These are phyloP conservation scores for Suillus bovinus DNA, from an alignment of 768 basidiomycete genomes.

Conservation along the genomic window DNA sequence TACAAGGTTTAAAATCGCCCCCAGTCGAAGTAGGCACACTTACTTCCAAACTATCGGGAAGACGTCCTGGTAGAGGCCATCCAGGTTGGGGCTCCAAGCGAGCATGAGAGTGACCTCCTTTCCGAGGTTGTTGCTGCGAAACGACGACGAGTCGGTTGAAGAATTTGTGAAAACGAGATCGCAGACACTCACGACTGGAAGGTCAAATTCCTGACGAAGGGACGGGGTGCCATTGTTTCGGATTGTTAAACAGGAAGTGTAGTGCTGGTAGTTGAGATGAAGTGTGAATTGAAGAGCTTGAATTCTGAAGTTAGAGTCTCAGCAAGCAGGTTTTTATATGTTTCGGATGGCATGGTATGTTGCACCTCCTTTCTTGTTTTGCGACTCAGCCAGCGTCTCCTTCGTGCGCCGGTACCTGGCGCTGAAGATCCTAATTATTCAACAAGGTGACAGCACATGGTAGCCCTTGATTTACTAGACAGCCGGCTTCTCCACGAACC, in stretches of 20 bases:
- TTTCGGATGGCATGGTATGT: not conserved
- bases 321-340: not conserved
- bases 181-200: not conserved
- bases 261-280: no score
- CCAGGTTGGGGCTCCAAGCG: not conserved
- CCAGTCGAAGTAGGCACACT: not conserved
- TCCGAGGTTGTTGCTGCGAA: not conserved
- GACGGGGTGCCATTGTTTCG: not conserved
- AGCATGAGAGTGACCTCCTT: not conserved
- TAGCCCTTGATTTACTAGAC: not conserved
- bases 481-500: not conserved
- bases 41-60: constrained; percentile 2
- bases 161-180: no score
- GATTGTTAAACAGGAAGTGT: not conserved
- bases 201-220: not conserved
- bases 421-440: not conserved
- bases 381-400: not conserved
- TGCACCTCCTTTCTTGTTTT: not conserved
- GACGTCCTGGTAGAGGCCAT: not conserved
- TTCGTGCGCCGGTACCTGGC: not conserved
- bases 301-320: not conserved
- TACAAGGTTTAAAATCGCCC: not conserved
- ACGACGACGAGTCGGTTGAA: not conserved
- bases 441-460: not conserved
- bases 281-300: not conserved